A percentile compares a stretch with the other conserved stretches of the same genome.
Evolutionary conservation across 805 yeast genomes (phyloP).

Genomic region (Wickerhamiella nectarea): DNA sequence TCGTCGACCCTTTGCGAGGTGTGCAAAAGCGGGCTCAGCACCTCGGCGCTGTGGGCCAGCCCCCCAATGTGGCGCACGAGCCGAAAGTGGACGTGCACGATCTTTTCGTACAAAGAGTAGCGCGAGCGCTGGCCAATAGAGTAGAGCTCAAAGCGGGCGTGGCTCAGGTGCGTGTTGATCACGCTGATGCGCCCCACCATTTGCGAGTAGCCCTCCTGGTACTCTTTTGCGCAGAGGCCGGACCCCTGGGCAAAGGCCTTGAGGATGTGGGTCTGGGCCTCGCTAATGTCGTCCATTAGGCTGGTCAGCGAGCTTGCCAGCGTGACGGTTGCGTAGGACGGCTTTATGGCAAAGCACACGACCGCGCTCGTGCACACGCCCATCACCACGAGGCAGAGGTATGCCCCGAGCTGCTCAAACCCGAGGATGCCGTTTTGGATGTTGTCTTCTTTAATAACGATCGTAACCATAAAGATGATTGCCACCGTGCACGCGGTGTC

Average conservation of each 20-base stretch:
- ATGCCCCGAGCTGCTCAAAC: slow-evolving; percentile 36
- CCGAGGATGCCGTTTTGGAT: slow-evolving; percentile 47
- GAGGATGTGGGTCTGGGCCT: slow-evolving; percentile 33
- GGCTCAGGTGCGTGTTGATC: slow-evolving; percentile 36
- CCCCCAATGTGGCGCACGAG: slow-evolving; percentile 52
- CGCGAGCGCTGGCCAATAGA: slow-evolving; percentile 43
- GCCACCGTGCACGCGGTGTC: slow-evolving; percentile 73
- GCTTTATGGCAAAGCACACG: slow-evolving; percentile 52
- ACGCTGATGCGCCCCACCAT: slow-evolving; percentile 31
- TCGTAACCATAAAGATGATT: slow-evolving; percentile 54
- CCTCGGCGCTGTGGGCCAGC: slow-evolving; percentile 50
- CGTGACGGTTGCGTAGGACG: slow-evolving; percentile 39
- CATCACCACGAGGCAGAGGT: slow-evolving; percentile 41
- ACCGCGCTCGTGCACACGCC: slow-evolving; percentile 50
- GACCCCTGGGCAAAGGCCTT: slow-evolving; percentile 39
- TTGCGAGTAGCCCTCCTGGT: slow-evolving; percentile 21
- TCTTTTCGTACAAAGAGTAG: slow-evolving; percentile 29
- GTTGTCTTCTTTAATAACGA: slow-evolving; percentile 62
- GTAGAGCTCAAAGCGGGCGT: slow-evolving; percentile 48
- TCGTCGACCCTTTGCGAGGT: slow-evolving; percentile 23
- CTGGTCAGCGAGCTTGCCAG: slow-evolving; percentile 37
- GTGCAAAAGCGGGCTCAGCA: slow-evolving; percentile 44
- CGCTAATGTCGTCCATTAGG: slow-evolving; percentile 40
- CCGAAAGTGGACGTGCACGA: slow-evolving; percentile 33
- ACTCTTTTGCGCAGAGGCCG: slow-evolving; percentile 25